These are phyloP conservation scores for Beta lomatogona DNA, from an alignment of 179 eudicot genomes.

Conservation along the genomic window DNA sequence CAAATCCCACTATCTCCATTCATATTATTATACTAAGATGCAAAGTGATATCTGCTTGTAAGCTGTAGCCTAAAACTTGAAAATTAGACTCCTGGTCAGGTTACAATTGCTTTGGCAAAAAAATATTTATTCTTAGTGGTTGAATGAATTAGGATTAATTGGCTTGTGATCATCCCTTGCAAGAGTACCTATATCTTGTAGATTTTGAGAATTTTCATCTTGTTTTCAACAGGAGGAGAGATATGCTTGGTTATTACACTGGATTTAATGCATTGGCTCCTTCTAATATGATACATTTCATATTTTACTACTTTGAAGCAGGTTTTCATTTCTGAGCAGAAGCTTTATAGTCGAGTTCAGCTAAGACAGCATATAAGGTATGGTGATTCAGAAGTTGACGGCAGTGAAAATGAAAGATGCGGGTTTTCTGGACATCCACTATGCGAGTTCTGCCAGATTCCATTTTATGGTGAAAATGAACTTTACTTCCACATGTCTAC, in stretches of 20 bases:
- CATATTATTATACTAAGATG: neutral
- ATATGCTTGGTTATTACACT: neutral
- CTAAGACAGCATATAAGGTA: constrained; percentile 67
- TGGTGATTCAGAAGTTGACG: constrained; percentile 87
- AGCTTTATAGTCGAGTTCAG: constrained; percentile 77
- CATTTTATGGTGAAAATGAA: constrained; percentile 91
- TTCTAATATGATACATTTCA: neutral
- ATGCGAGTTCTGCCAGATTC: constrained; percentile 77
- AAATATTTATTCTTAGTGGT: neutral
- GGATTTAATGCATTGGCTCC: neutral
- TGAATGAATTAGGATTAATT: neutral
- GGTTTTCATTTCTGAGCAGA: constrained; percentile 92
- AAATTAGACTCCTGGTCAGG: neutral
- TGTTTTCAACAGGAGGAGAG: neutral
- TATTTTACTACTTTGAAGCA: constrained; percentile 31
- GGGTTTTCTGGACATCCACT: constrained; percentile 91
- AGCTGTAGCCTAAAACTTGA: neutral
- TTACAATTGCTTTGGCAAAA: neutral
- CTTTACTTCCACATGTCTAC: constrained; percentile 82
- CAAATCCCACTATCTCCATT: too few relatives aligned
- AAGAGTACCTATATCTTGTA: neutral
- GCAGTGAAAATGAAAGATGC: constrained; percentile 87
- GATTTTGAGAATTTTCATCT: neutral
- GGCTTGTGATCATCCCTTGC: neutral
- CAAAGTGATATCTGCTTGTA: neutral